phyloP scores from a whole-genome alignment of 192 early-diverging fungal genomes.

The Chytriomyces hyalinus region DNA sequence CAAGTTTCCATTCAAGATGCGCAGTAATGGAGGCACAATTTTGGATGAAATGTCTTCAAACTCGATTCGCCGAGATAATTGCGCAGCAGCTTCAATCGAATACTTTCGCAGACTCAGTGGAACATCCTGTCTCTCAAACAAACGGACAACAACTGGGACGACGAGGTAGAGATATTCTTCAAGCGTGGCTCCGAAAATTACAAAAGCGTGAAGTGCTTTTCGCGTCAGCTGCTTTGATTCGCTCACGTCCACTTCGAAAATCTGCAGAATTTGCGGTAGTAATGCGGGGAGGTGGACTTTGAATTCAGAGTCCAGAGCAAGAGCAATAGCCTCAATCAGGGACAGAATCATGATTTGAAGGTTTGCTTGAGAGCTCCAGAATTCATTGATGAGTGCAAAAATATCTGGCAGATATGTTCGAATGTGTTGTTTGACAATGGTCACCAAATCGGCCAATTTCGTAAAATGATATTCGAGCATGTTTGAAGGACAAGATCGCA shows the following conservation, averaged over 20 bases:
- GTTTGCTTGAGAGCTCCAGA: conserved; percentile 69
- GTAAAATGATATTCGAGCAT: conserved; percentile 93
- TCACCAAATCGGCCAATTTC: conserved; percentile 79
- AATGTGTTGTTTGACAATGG: conserved; percentile 86
- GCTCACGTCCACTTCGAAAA: conserved; percentile 78
- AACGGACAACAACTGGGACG: conserved; percentile 79
- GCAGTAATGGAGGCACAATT: conserved; percentile 83
- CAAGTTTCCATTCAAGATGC: conserved; percentile 60
- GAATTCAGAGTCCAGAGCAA: conserved; percentile 87
- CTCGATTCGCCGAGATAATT: conserved; percentile 77
- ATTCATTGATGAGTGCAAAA: conserved; percentile 78
- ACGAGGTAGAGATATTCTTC: conserved; percentile 93
- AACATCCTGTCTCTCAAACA: conserved; percentile 76
- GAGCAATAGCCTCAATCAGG: conserved; percentile 84
- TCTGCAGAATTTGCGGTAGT: conserved; percentile 81
- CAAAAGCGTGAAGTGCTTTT: conserved; percentile 77
- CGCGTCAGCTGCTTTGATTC: conserved; percentile 68
- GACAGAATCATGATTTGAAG: conserved; percentile 85
- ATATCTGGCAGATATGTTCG: conserved; percentile 84
- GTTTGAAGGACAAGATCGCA: conserved; percentile 76
- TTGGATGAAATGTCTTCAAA: conserved; percentile 85
- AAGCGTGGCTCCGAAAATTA: conserved; percentile 82
- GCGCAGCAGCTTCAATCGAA: conserved; percentile 73
- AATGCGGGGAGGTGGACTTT: conserved; percentile 81
- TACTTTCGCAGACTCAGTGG: conserved; percentile 64